Percentiles rank a stretch among this genome's conserved stretches.
Evolutionary conservation across 108 stramenopile species (phyloP).

Genomic region (Cylindrotheca closterium): DNA sequence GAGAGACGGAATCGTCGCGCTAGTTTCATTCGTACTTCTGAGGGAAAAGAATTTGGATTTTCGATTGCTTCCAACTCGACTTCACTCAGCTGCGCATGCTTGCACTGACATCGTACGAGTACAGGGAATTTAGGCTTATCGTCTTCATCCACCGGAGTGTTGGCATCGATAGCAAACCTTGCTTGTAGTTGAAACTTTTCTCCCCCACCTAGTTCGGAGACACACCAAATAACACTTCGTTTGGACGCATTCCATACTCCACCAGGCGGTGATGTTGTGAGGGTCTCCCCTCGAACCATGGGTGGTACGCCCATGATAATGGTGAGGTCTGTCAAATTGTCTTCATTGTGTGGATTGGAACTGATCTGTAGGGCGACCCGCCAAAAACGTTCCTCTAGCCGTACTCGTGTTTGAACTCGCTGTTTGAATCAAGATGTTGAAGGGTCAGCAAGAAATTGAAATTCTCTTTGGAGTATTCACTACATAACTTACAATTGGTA

Average conservation of each 20-base stretch:
- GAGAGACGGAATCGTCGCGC: constrained; percentile 79
- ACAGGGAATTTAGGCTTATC: constrained; percentile 79
- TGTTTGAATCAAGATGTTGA: constrained; percentile 16
- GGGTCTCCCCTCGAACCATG: constrained; percentile 58
- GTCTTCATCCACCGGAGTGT: constrained; percentile 13
- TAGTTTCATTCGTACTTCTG: constrained; percentile 72
- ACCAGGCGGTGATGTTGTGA: constrained; percentile 78
- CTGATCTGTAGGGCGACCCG: constrained; percentile 86
- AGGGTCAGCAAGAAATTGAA: constrained; percentile 7
- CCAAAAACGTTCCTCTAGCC: constrained; percentile 55
- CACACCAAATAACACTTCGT: constrained; percentile 83
- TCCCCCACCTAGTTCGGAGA: constrained; percentile 73
- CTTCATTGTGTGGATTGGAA: constrained; percentile 85
- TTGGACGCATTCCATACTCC: constrained; percentile 84
- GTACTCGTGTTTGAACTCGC: constrained; percentile 80
- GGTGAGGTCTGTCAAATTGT: constrained; percentile 72
- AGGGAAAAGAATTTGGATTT: constrained; percentile 49
- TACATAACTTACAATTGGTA: constrained; percentile 76
- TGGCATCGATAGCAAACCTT: constrained; percentile 59
- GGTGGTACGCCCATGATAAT: constrained; percentile 82
- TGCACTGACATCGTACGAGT: constrained; percentile 76
- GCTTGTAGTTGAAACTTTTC: constrained; percentile 89
- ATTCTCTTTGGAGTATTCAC: too few species aligned
- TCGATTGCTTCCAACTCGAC: constrained; percentile 64
- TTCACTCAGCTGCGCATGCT: constrained; percentile 79